phyloP scores from a whole-genome alignment of 192 early-diverging fungal genomes.

The Rhizoclosmatium globosum region DNA sequence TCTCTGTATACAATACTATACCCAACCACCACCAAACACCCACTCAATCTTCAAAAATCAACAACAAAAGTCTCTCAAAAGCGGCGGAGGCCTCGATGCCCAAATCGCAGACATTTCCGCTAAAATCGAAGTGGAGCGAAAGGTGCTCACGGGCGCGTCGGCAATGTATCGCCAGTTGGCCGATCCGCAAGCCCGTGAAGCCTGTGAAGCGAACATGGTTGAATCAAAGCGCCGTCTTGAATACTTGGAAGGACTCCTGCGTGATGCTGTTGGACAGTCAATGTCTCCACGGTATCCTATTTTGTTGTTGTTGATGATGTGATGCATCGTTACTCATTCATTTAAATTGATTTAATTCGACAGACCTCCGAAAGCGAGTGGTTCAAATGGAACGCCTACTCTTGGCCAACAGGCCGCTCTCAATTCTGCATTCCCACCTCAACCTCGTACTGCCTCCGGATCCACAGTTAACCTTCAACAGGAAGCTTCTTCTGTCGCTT shows the following conservation, averaged over 20 bases:
- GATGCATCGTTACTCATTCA: not conserved
- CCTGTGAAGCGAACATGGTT: conserved; percentile 52
- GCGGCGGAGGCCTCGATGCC: not conserved
- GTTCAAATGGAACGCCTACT: no score
- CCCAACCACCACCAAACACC: not conserved
- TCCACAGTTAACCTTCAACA: no score
- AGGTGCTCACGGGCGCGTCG: conserved; percentile 48
- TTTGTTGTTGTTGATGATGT: not conserved
- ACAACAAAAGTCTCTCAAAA: not conserved
- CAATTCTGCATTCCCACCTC: no score
- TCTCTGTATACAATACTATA: no score
- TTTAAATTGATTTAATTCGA: not conserved
- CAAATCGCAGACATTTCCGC: conserved; percentile 72
- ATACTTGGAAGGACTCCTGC: conserved; percentile 41
- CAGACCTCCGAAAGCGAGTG: no score
- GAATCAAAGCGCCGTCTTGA: conserved; percentile 42
- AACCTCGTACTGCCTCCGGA: no score
- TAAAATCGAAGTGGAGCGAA: conserved; percentile 78
- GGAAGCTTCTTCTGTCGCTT: no score
- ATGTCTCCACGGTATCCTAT: conserved; percentile 1
- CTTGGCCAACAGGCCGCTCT: no score
- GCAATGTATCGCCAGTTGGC: conserved; percentile 24
- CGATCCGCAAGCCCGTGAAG: conserved; percentile 30
- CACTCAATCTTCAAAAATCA: not conserved
- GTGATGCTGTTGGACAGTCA: conserved; percentile 12